These are phyloP conservation scores for Myxozyma neotropica DNA, from an alignment of 805 yeast species.

Conservation along the genomic window DNA sequence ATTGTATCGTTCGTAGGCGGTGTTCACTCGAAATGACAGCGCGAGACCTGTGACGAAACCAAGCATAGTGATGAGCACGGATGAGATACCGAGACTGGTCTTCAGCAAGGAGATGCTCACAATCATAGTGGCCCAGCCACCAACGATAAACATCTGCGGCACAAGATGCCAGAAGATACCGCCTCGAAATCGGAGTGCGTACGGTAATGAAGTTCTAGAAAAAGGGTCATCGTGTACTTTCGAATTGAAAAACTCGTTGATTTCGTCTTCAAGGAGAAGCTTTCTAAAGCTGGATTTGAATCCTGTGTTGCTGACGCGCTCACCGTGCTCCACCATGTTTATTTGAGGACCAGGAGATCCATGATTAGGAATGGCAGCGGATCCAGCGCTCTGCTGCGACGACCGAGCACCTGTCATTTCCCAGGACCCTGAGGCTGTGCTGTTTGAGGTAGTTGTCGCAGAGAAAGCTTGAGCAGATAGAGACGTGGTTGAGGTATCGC, in stretches of 20 bases:
- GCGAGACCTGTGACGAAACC: conserved; percentile 33
- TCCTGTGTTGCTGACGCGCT: no score
- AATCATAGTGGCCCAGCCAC: conserved; percentile 25
- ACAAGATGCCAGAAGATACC: conserved; percentile 28
- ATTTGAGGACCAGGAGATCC: no score
- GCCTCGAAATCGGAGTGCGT: conserved; percentile 33
- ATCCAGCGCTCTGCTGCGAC: no score
- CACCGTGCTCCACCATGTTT: no score
- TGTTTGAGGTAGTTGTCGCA: neutral
- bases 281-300: neutral
- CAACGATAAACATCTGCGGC: conserved; percentile 28
- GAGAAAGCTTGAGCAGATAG: neutral
- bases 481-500: neutral
- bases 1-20: conserved; percentile 33
- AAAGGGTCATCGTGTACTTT: conserved; percentile 34
- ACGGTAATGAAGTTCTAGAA: conserved; percentile 27
- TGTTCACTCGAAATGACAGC: conserved; percentile 30
- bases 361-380: no score
- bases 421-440: neutral
- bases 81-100: conserved; percentile 24
- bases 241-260: conserved; percentile 26
- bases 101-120: conserved; percentile 26
- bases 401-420: neutral
- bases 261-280: conserved; percentile 18
- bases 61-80: conserved; percentile 29